Conservation (phyloP, 495 filamentous ascomycete genomes). For the Penicillium crystallinum region DNA sequence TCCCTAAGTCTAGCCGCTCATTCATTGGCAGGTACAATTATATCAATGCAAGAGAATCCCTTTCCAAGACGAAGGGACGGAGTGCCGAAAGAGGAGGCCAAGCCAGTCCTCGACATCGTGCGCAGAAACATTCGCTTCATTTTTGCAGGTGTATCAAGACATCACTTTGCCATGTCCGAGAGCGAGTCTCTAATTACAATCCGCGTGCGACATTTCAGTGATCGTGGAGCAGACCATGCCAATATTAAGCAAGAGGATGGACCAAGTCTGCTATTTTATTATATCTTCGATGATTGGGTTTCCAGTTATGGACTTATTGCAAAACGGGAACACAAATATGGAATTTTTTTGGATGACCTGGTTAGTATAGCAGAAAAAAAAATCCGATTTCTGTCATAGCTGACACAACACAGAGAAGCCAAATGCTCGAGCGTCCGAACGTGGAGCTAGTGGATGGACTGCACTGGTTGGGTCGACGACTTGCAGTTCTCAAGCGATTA, state of each 20-base stretch:
- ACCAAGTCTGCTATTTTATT: constrained; percentile 75
- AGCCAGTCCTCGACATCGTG: constrained; percentile 45
- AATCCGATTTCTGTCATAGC: neutral
- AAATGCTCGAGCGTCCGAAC: constrained; percentile 56
- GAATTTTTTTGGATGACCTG: constrained; percentile 49
- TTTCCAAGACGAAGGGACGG: constrained; percentile 38
- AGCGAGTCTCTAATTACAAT: constrained; percentile 46
- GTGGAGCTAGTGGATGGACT: constrained; percentile 65
- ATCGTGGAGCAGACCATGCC: constrained; percentile 26
- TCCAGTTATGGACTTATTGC: constrained; percentile 61
- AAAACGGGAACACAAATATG: constrained; percentile 57
- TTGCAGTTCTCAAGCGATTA: constrained; percentile 65
- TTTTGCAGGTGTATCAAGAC: constrained; percentile 63
- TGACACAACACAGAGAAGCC: constrained; percentile 35
- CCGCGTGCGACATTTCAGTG: constrained; percentile 41
- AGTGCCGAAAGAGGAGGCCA: constrained; percentile 25
- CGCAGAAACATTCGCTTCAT: constrained; percentile 67
- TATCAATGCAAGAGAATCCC: constrained; percentile 72
- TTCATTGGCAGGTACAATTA: constrained; percentile 54
- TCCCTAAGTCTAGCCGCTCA: constrained; percentile 1
- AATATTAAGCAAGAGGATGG: constrained; percentile 53
- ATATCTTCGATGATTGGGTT: constrained; percentile 84
- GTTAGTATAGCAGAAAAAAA: constrained; percentile 31
- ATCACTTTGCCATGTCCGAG: constrained; percentile 35
- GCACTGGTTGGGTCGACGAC: constrained; percentile 63